Conservation (phyloP, 495 filamentous ascomycete genomes). For the Astrocystis sublimbata region DNA sequence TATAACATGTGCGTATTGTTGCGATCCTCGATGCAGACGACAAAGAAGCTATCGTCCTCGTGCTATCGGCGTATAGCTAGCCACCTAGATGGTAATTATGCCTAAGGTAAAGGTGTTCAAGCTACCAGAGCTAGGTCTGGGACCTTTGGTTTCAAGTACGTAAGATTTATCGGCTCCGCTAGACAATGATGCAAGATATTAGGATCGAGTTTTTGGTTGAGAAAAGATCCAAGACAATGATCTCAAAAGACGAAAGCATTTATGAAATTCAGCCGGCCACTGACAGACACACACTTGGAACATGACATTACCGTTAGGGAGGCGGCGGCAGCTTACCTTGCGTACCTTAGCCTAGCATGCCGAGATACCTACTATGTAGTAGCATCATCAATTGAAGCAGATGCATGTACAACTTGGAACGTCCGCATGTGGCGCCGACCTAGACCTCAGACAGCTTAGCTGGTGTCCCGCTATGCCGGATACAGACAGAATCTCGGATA, state of each 20-base stretch:
- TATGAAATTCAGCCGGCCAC: not conserved
- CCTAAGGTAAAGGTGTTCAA: no score
- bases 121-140: no score
- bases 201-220: not conserved
- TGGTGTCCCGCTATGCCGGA: not conserved
- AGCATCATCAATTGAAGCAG: not conserved
- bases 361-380: not conserved
- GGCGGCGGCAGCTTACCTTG: no score
- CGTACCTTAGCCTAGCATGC: no score
- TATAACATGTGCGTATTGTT: not conserved
- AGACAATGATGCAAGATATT: not conserved
- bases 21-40: not conserved
- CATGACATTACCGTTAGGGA: not conserved
- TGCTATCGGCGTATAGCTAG: no score
- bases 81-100: no score
- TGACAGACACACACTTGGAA: not conserved
- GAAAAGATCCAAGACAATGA: constrained; percentile 15
- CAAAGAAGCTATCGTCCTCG: no score
- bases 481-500: no score
- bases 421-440: not conserved
- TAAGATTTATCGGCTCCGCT: no score
- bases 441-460: not conserved
- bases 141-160: no score
- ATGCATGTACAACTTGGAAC: not conserved
- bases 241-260: constrained; percentile 1